These are phyloP conservation scores for Sporothrix humicola DNA, from an alignment of 2,329 filamentous ascomycete genomes.

Conservation along the genomic window DNA sequence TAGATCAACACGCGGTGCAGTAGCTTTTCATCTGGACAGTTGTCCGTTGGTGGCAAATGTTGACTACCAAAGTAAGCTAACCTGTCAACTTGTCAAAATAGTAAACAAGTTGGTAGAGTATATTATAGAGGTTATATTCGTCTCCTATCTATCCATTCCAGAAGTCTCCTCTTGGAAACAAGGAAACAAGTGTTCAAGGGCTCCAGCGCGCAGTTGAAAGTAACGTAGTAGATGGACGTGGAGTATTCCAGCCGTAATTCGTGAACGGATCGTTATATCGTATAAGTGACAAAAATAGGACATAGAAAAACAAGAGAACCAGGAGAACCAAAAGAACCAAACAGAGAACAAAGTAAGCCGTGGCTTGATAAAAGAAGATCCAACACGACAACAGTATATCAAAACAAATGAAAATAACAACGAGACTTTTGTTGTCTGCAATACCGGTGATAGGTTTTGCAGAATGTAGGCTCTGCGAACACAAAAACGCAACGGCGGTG, in stretches of 20 bases:
- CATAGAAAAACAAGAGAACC: background rate
- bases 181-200: background rate
- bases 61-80: background rate
- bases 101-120: background rate
- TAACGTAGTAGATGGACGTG: background rate
- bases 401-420: background rate
- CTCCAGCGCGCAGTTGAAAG: background rate
- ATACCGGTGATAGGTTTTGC: too few species aligned
- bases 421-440: background rate
- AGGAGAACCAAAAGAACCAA: background rate
- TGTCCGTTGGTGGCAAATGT: too few species aligned
- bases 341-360: background rate
- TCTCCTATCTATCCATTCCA: background rate
- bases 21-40: too few species aligned
- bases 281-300: background rate
- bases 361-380: background rate
- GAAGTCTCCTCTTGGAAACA: background rate
- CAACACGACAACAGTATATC: background rate
- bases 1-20: background rate
- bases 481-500: background rate
- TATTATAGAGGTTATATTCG: background rate
- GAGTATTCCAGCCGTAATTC: background rate
- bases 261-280: conserved; percentile 2
- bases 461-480: background rate
- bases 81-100: background rate